phyloP scores from a whole-genome alignment of 2,329 filamentous ascomycete species.

The Colletotrichum paranaense region DNA sequence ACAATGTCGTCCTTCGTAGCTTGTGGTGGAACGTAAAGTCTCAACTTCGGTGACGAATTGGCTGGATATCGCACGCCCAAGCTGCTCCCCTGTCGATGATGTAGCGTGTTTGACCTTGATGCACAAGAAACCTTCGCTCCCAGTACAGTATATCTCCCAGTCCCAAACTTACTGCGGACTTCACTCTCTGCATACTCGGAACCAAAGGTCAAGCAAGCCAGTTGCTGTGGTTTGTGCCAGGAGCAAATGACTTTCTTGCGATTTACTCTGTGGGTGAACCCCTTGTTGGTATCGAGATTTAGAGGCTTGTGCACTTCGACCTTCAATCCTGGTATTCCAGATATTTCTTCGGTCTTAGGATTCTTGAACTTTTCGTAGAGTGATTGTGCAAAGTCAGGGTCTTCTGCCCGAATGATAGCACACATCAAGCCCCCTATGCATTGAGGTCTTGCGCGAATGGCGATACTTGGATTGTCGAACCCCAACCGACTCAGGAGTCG shows the following conservation, averaged over 20 bases:
- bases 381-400: constrained; percentile 23
- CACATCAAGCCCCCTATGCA: neutral
- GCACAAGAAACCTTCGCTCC: constrained; percentile 33
- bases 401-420: neutral
- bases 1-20: constrained; percentile 34
- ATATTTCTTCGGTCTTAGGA: constrained; percentile 9
- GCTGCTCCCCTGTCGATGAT: constrained; percentile 28
- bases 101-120: constrained; percentile 27
- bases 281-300: constrained; percentile 36
- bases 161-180: constrained; percentile 37
- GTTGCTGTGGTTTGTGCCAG: constrained; percentile 47
- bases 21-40: constrained; percentile 40
- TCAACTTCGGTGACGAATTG: constrained; percentile 32
- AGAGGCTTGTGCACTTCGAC: constrained; percentile 11
- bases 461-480: neutral
- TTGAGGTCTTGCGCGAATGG: neutral
- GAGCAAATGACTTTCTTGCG: constrained; percentile 48
- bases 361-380: neutral
- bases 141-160: constrained; percentile 40
- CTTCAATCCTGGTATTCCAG: neutral
- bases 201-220: constrained; percentile 45
- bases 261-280: constrained; percentile 45
- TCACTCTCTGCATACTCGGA: constrained; percentile 34
- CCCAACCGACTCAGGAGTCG: constrained; percentile 36
- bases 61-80: too few relatives aligned